Conservation (phyloP, 495 filamentous ascomycete genomes). For the Penicillium canariense region DNA sequence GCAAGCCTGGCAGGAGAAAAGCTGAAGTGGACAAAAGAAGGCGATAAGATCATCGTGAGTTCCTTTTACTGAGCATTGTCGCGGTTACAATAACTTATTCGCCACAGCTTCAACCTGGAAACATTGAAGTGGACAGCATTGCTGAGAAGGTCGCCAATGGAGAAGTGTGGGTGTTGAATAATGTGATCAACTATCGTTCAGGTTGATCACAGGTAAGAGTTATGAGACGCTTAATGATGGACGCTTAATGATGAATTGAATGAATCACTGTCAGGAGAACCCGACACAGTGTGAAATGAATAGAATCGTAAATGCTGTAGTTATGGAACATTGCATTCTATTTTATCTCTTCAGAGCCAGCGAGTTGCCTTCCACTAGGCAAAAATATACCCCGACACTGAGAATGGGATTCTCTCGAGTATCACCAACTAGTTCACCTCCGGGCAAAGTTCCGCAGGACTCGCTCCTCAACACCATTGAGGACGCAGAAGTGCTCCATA, state of each 20-base stretch:
- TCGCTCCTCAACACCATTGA: slow-evolving; percentile 83
- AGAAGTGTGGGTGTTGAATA: slow-evolving; percentile 75
- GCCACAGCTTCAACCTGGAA: slow-evolving; percentile 72
- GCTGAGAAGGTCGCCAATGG: slow-evolving; percentile 77
- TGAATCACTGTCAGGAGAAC: background rate
- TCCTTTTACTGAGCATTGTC: background rate
- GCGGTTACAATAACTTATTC: background rate
- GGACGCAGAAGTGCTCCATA: slow-evolving; percentile 84
- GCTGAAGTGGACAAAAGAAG: slow-evolving; percentile 78
- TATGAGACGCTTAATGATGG: slow-evolving; percentile 8
- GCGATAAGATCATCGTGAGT: slow-evolving; percentile 69
- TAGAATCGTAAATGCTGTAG: background rate
- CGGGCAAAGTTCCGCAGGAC: slow-evolving; percentile 55
- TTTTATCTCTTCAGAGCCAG: slow-evolving; percentile 13
- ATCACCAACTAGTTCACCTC: slow-evolving; percentile 20
- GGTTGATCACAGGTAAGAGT: background rate
- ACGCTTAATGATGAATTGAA: slow-evolving; percentile 18
- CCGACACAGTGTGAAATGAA: background rate
- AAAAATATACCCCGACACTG: slow-evolving; percentile 12
- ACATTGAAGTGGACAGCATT: slow-evolving; percentile 69
- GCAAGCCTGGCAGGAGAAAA: slow-evolving; percentile 68
- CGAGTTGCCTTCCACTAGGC: slow-evolving; percentile 1
- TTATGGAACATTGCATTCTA: slow-evolving; percentile 1
- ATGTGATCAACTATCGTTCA: slow-evolving; percentile 59
- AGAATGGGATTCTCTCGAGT: background rate